Percentiles rank a stretch among this genome's conserved stretches.
Evolutionary conservation across 805 yeast species (phyloP).

Genomic region (Teunomyces stri): DNA sequence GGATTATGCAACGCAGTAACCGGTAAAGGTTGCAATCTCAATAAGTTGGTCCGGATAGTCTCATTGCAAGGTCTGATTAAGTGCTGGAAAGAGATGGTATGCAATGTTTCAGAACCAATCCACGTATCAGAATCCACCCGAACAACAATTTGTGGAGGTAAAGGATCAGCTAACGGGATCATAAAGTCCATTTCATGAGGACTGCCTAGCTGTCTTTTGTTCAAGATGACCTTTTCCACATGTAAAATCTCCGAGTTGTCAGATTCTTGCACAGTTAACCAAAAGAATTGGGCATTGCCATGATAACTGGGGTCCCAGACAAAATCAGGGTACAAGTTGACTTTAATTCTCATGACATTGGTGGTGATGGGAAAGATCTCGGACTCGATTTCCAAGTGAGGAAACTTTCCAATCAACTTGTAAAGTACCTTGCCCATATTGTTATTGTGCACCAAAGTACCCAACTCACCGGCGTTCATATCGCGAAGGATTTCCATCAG

Average conservation of each 20-base stretch:
- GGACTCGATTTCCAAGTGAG: slow-evolving; percentile 68
- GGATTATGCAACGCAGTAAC: slow-evolving; percentile 71
- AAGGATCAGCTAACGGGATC: slow-evolving; percentile 84
- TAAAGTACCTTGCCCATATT: slow-evolving; percentile 67
- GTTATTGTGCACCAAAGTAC: slow-evolving; percentile 83
- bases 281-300: slow-evolving; percentile 81
- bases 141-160: slow-evolving; percentile 85
- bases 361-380: slow-evolving; percentile 87
- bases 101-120: slow-evolving; percentile 80
- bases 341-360: slow-evolving; percentile 79
- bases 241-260: slow-evolving; percentile 72
- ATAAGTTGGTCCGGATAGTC: slow-evolving; percentile 75
- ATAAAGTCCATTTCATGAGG: slow-evolving; percentile 82
- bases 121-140: slow-evolving; percentile 80
- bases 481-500: slow-evolving; percentile 72
- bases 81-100: slow-evolving; percentile 84
- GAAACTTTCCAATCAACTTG: slow-evolving; percentile 66
- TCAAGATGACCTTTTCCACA: slow-evolving; percentile 74
- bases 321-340: slow-evolving; percentile 70
- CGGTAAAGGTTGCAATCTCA: slow-evolving; percentile 84
- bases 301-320: slow-evolving; percentile 81
- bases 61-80: slow-evolving; percentile 86
- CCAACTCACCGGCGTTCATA: slow-evolving; percentile 72
- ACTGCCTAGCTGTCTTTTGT: slow-evolving; percentile 50
- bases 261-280: slow-evolving; percentile 91